Percentiles rank a stretch among this genome's conserved stretches.
These are phyloP conservation scores for Solanum hybrid DNA, from an alignment of 305 asterid species.

Conservation along the genomic window DNA sequence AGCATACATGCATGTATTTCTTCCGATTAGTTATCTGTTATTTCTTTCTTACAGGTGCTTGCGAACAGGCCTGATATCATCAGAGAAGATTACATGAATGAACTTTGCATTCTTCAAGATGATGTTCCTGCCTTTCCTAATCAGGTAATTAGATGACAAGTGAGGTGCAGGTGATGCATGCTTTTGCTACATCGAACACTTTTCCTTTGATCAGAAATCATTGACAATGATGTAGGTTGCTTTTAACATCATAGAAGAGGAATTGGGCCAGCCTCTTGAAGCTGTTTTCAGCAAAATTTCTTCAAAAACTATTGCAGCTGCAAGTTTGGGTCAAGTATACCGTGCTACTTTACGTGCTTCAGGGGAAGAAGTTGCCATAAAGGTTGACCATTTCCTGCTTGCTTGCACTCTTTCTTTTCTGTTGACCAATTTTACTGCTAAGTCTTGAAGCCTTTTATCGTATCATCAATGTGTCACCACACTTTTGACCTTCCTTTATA, in stretches of 20 bases:
- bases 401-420: conserved; percentile 8
- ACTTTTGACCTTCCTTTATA: not conserved
- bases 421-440: conserved; percentile 6
- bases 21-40: not conserved
- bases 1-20: not conserved
- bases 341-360: conserved; percentile 89
- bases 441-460: conserved; percentile 1
- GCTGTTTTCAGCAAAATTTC: conserved; percentile 93
- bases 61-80: conserved; percentile 99
- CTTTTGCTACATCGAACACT: not conserved
- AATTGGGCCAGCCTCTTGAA: conserved; percentile 93
- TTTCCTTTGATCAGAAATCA: conserved; percentile 28
- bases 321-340: conserved; percentile 98
- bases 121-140: conserved; percentile 97
- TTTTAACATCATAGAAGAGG: conserved; percentile 94
- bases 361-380: conserved; percentile 96
- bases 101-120: conserved; percentile 98
- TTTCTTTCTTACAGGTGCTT: conserved; percentile 46
- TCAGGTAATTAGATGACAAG: conserved; percentile 46
- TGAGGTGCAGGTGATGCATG: conserved; percentile 17
- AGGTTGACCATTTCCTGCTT: conserved; percentile 34
- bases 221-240: conserved; percentile 86
- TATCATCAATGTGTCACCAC: not conserved
- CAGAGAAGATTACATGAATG: conserved; percentile 98
- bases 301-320: conserved; percentile 93